Conservation (phyloP, 2,329 filamentous ascomycete genomes). For the Colletotrichum spaethianum region DNA sequence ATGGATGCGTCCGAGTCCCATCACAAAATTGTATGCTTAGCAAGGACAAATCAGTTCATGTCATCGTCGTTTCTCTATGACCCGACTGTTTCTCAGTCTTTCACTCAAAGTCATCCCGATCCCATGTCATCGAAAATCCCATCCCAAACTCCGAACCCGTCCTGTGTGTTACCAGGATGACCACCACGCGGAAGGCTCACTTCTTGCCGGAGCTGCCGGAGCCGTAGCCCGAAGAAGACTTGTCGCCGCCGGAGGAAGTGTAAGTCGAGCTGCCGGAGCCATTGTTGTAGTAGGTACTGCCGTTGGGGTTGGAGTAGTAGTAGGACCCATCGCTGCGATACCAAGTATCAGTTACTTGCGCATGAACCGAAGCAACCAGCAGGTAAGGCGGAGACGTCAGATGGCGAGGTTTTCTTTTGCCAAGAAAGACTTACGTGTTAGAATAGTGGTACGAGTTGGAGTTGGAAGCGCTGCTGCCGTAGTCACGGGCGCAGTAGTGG, state of each 20-base stretch:
- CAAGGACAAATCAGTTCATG: not conserved
- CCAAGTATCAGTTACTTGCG: not conserved
- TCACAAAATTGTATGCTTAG: not conserved
- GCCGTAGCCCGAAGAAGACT: conserved; percentile 45
- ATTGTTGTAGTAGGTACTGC: conserved; percentile 78
- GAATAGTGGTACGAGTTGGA: conserved; percentile 78
- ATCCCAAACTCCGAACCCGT: not conserved
- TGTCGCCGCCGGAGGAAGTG: conserved; percentile 65
- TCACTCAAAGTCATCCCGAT: not conserved
- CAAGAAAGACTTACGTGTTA: conserved; percentile 64
- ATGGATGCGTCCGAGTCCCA: not conserved
- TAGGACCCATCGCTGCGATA: conserved; percentile 72
- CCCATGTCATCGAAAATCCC: not conserved
- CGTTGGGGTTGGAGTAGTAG: conserved; percentile 80
- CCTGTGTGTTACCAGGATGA: not conserved
- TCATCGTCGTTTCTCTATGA: not conserved
- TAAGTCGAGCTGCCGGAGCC: conserved; percentile 72
- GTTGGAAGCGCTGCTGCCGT: conserved; percentile 69
- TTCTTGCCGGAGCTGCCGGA: conserved; percentile 34
- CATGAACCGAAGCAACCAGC: not conserved
- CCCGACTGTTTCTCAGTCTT: not conserved
- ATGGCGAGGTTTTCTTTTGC: not conserved
- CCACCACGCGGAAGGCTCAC: not conserved
- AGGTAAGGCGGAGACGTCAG: not conserved
- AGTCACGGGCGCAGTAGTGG: conserved; percentile 76